These are phyloP conservation scores for Penicillium mononematosum DNA, from an alignment of 495 filamentous ascomycete genomes.

Conservation along the genomic window DNA sequence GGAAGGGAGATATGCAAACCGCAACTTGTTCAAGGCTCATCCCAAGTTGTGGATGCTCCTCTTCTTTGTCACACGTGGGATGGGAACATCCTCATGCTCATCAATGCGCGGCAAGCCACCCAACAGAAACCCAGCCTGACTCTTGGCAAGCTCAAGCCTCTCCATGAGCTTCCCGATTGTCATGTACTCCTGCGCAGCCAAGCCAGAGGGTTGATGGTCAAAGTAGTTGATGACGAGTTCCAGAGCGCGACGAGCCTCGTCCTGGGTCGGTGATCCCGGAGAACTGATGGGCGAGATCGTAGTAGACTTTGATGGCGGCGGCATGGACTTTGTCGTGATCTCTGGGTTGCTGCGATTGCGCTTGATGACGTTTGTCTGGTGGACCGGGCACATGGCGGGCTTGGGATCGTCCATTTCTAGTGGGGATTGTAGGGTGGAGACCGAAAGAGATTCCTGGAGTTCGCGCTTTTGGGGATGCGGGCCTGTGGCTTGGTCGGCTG, in stretches of 20 bases:
- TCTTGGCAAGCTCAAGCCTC: conserved; percentile 70
- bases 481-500: conserved; percentile 60
- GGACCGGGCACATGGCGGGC: conserved; percentile 21
- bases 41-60: conserved; percentile 54
- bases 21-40: conserved; percentile 13
- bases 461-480: conserved; percentile 62
- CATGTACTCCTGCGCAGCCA: conserved; percentile 76
- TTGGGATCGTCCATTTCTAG: conserved; percentile 51
- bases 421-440: conserved; percentile 70
- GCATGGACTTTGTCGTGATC: conserved; percentile 48
- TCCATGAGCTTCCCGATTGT: conserved; percentile 83
- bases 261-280: conserved; percentile 72
- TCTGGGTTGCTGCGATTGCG: conserved; percentile 47
- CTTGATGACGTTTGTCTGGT: conserved; percentile 37
- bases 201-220: conserved; percentile 64
- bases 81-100: conserved; percentile 41
- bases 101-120: conserved; percentile 69
- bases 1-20: neutral
- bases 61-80: conserved; percentile 42
- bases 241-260: conserved; percentile 82
- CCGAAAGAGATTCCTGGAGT: conserved; percentile 51
- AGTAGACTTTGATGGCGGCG: conserved; percentile 43
- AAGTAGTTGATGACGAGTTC: conserved; percentile 87
- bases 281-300: conserved; percentile 41
- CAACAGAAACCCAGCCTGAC: conserved; percentile 56